These are phyloP conservation scores for Basidioascus undulatus DNA, from an alignment of 768 basidiomycete species.

Conservation along the genomic window DNA sequence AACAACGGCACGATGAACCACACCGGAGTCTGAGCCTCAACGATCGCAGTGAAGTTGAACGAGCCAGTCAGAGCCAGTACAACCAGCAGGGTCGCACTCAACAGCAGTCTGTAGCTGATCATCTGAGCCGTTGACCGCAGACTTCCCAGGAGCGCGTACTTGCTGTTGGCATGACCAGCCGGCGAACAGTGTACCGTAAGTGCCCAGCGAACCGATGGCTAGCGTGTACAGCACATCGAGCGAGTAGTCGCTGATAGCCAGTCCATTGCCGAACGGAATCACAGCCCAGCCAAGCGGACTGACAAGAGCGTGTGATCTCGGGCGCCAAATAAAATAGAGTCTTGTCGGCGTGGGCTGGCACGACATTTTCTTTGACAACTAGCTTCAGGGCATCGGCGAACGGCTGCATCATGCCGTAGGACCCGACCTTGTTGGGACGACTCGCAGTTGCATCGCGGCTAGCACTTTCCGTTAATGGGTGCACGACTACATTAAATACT, in stretches of 20 bases:
- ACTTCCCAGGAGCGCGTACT: conserved; percentile 10
- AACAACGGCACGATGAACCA: conserved; percentile 10
- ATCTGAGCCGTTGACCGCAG: conserved; percentile 9
- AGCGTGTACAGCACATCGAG: conserved; percentile 11
- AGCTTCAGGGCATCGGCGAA: conserved; percentile 11
- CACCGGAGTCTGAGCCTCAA: conserved; percentile 9
- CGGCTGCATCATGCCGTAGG: conserved; percentile 11
- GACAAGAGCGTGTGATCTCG: conserved; percentile 9
- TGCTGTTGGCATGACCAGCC: conserved; percentile 11
- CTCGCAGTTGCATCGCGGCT: conserved; percentile 12
- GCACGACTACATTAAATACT: too few species aligned
- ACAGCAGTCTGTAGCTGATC: conserved; percentile 10
- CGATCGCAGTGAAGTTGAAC: conserved; percentile 9
- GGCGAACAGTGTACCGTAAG: conserved; percentile 10
- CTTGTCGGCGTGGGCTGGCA: conserved; percentile 11
- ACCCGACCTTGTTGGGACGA: conserved; percentile 12
- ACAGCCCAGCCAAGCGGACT: conserved; percentile 12
- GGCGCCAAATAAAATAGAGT: conserved; percentile 12
- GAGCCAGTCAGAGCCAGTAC: conserved; percentile 9
- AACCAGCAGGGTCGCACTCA: conserved; percentile 8
- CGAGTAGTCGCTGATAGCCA: conserved; percentile 11
- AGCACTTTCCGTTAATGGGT: conserved; percentile 11
- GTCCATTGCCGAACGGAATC: conserved; percentile 12
- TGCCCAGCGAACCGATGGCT: conserved; percentile 10
- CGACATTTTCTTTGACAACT: conserved; percentile 12